Base-by-base conservation (phyloP, 1,139 yeast genomes). In the Taiozyma onychis region DNA sequence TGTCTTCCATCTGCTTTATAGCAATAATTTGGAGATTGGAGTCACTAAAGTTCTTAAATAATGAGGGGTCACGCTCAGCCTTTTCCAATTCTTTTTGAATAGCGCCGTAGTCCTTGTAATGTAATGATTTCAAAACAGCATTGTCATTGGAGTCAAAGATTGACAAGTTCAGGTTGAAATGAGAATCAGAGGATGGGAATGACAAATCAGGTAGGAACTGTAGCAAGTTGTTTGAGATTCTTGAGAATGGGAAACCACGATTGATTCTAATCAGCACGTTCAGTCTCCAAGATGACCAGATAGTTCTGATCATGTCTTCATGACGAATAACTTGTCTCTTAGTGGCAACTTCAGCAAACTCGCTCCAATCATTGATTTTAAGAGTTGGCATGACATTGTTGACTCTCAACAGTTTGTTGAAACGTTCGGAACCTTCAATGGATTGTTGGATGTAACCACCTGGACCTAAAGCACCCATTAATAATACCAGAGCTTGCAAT, bases 201-300 rank as follows among this genome's bases (percentile, higher is more conserved):
- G 66, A 66, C 47, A 68, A 26, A 18, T 60, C 55, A 3, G 50
- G 51, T 4, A 68, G 66, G 49, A 66, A 66, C 13, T 51, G 48
- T 41, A 66, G 46, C n/a, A 57, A 22, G 13, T 51, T 46, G 4
- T 53, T 53, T 16, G 58, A 53, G 6, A 64, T 51, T 44, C 56
- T 58, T 14, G 57, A 52, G 53, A 68, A 76, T 1, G 80, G 81
- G 47, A 61, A 64, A 0, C 80, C 80, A 54, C 66, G 63, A 51
- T 66, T 66, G 35, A 71, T 58, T 49, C 78, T 65, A 28, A 71
- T 57, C 35, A 66, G 62, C 4, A 70, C 65, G 24, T 68, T 61
- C 47, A 66, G 56, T 44, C 69, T 64, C 70, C 72, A 75, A 39
- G 70, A 68, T 24, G 67, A 68, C 81, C 81, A 77, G 11, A 76